phyloP scores from a whole-genome alignment of 345 rosid species.

The Syzygium aqueum region DNA sequence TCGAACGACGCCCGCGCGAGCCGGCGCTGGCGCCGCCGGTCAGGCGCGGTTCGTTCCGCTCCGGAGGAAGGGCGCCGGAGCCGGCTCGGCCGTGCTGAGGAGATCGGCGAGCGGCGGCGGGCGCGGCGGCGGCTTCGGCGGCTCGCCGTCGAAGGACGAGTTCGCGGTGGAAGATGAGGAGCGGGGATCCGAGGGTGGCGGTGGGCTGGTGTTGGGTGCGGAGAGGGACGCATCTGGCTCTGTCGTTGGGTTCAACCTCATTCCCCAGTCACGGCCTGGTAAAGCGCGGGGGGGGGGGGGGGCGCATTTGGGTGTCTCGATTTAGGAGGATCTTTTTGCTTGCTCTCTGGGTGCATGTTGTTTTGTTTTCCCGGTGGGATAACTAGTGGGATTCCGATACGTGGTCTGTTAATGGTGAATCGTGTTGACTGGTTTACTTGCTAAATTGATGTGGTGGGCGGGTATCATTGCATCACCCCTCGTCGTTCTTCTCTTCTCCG shows the following conservation, averaged over 20 bases:
- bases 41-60: background rate
- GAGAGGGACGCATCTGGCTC: constrained; percentile 61
- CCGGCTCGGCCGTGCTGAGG: background rate
- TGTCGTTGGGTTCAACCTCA: constrained; percentile 52
- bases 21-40: background rate
- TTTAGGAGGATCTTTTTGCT: background rate
- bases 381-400: background rate
- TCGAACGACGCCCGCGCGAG: background rate
- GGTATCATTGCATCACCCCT: background rate
- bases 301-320: background rate
- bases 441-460: background rate
- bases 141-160: background rate
- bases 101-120: background rate
- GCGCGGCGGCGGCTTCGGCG: background rate
- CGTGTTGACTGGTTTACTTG: background rate
- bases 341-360: background rate
- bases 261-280: constrained; percentile 34
- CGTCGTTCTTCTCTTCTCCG: background rate
- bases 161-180: constrained; percentile 17
- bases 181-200: background rate
- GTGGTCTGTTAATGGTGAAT: background rate
- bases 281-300: background rate
- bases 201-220: constrained; percentile 23
- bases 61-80: background rate
- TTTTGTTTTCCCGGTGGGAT: background rate